Evolutionary conservation across 306 rosid genomes (phyloP).

Genomic region (Hylodesmum podocarpum): DNA sequence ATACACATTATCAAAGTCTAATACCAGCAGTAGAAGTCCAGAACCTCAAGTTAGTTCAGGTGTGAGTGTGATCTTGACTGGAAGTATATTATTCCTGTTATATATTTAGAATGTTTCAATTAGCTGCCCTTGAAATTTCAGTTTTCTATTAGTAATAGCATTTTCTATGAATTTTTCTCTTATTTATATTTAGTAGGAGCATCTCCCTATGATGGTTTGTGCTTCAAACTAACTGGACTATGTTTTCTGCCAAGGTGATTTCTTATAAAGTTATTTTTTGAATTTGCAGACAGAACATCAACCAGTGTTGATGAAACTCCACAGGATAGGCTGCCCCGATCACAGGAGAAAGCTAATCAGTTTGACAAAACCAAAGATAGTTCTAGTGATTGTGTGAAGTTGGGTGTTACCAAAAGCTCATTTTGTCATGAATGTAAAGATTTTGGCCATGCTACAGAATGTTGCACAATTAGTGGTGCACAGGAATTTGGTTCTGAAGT

Average conservation of each 20-base stretch:
- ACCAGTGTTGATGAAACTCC: conserved; percentile 41
- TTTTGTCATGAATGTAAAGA: conserved; percentile 68
- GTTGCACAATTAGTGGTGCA: conserved; percentile 41
- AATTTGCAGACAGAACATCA: conserved; percentile 40
- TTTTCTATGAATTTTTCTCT: conserved; percentile 4
- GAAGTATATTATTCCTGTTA: conserved; percentile 5
- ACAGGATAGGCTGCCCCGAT: conserved; percentile 41
- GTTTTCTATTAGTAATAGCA: neutral
- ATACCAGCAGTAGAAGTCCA: conserved; percentile 46
- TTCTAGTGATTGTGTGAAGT: conserved; percentile 39
- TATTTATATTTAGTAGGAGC: conserved; percentile 37
- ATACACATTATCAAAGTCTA: conserved; percentile 47
- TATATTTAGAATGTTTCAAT: conserved; percentile 13
- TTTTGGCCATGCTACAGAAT: conserved; percentile 57
- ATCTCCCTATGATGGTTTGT: conserved; percentile 34
- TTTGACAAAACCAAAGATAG: conserved; percentile 55
- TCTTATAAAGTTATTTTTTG: conserved; percentile 38
- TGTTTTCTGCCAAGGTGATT: conserved; percentile 39
- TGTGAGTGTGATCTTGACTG: conserved; percentile 38
- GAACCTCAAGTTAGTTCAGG: conserved; percentile 66
- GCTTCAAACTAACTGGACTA: conserved; percentile 38
- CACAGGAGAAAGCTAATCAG: conserved; percentile 46
- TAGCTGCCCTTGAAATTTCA: neutral
- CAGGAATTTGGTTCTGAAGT: conserved; percentile 51
- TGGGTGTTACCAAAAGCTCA: conserved; percentile 34